Percentiles rank a stretch among this genome's conserved stretches.
These are phyloP conservation scores for Pulveroboletus sp. DNA, from an alignment of 768 basidiomycete genomes.

Conservation along the genomic window DNA sequence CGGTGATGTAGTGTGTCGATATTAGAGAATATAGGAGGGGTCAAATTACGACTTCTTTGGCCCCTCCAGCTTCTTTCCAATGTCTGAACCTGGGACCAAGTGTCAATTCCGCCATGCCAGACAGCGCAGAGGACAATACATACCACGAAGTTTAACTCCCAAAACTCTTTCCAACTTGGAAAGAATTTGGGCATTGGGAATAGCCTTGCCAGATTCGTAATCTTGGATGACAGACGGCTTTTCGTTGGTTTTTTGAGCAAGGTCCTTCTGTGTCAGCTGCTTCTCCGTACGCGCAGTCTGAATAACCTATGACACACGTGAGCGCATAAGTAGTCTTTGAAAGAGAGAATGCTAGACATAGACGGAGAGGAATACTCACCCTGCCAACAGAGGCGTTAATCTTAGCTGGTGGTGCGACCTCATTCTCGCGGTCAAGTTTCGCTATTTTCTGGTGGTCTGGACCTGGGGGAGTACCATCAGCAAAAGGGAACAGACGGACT, in stretches of 20 bases:
- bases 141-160: slow-evolving; percentile 86
- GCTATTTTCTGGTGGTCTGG: slow-evolving; percentile 93
- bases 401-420: slow-evolving; percentile 88
- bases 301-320: slow-evolving; percentile 56
- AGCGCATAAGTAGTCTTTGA: background rate
- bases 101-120: slow-evolving; percentile 1
- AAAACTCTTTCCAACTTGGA: slow-evolving; percentile 83
- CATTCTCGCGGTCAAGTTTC: slow-evolving; percentile 92
- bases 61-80: slow-evolving; percentile 83
- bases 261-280: slow-evolving; percentile 84
- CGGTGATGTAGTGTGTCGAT: slow-evolving; percentile 26
- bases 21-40: slow-evolving; percentile 33
- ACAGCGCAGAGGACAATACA: slow-evolving; percentile 19
- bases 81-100: slow-evolving; percentile 53
- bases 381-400: slow-evolving; percentile 67
- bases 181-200: slow-evolving; percentile 83
- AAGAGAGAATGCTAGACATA: background rate
- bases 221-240: slow-evolving; percentile 85
- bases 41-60: slow-evolving; percentile 63
- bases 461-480: slow-evolving; percentile 39
- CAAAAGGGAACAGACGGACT: background rate
- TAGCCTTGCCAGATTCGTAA: slow-evolving; percentile 83
- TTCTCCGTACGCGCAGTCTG: slow-evolving; percentile 73
- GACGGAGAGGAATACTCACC: slow-evolving; percentile 46
- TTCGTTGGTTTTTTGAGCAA: slow-evolving; percentile 91